phyloP scores from a whole-genome alignment of 805 yeast genomes.

The Candida railenensis region DNA sequence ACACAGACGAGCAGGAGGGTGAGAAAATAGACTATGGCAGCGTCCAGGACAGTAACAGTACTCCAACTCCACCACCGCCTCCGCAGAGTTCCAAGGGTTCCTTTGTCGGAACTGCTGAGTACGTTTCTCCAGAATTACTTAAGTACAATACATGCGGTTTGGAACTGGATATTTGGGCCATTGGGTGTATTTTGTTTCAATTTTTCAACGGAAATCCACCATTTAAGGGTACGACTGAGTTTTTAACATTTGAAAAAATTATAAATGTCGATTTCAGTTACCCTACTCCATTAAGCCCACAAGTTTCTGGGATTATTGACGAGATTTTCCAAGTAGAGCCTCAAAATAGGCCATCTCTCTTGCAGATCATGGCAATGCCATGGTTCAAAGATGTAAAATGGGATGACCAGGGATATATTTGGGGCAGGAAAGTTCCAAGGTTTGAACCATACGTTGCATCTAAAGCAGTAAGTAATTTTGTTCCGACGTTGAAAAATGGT shows the following conservation, averaged over 20 bases:
- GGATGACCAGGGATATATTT: conserved; percentile 39
- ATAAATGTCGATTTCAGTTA: conserved; percentile 70
- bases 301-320: conserved; percentile 33
- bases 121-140: conserved; percentile 89
- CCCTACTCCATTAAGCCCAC: conserved; percentile 23
- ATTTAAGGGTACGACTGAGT: conserved; percentile 82
- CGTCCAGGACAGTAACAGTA: conserved; percentile 18
- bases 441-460: conserved; percentile 24
- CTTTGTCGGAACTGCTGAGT: conserved; percentile 97
- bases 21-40: conserved; percentile 32
- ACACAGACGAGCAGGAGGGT: conserved; percentile 29
- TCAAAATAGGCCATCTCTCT: conserved; percentile 26
- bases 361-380: conserved; percentile 29
- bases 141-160: conserved; percentile 77
- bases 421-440: conserved; percentile 35
- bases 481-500: conserved; percentile 33
- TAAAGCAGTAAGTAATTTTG: conserved; percentile 9
- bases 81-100: conserved; percentile 46
- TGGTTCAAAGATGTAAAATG: conserved; percentile 42
- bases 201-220: conserved; percentile 85
- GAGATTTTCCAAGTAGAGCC: conserved; percentile 33
- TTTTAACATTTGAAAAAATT: conserved; percentile 85
- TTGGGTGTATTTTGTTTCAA: conserved; percentile 86
- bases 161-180: conserved; percentile 89
- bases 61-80: conserved; percentile 31